Percentiles rank a stretch among this genome's conserved stretches.
These are phyloP conservation scores for Pythium monospermum DNA, from an alignment of 352 stramenopile species.

Conservation along the genomic window DNA sequence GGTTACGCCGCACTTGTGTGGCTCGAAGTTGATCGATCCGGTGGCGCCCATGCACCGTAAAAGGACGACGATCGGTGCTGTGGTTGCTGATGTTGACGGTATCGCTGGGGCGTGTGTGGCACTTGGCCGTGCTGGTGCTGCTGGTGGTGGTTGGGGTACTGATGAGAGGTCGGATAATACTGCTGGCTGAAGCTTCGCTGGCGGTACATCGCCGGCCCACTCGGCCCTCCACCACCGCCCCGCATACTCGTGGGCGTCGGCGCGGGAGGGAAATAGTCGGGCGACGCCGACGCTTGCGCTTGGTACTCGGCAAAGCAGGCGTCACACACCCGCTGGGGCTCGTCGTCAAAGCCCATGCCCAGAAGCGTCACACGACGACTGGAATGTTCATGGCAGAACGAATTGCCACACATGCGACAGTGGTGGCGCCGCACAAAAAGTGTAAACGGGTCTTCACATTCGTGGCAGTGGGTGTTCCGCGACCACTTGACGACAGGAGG, in stretches of 20 bases:
- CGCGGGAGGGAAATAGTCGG: conserved; percentile 21
- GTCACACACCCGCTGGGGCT: conserved; percentile 82
- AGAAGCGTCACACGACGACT: conserved; percentile 66
- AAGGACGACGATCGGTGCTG: too few relatives aligned
- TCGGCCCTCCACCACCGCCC: conserved; percentile 7
- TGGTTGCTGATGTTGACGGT: background rate
- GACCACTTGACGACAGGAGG: conserved; percentile 71
- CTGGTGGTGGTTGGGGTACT: conserved; percentile 5
- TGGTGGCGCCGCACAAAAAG: conserved; percentile 81
- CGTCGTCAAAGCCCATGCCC: conserved; percentile 77
- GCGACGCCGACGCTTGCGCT: conserved; percentile 17
- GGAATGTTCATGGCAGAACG: conserved; percentile 84
- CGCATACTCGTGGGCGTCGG: conserved; percentile 16
- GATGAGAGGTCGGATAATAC: conserved; percentile 18
- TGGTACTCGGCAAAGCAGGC: conserved; percentile 82
- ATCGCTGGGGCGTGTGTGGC: conserved; percentile 3
- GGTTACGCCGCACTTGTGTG: too few relatives aligned
- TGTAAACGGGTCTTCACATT: conserved; percentile 80
- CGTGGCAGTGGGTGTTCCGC: conserved; percentile 74
- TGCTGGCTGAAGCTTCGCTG: conserved; percentile 24
- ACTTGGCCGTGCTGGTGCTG: conserved; percentile 8
- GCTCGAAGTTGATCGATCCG: too few relatives aligned
- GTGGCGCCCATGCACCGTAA: too few relatives aligned
- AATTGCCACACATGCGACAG: conserved; percentile 85
- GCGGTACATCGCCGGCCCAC: conserved; percentile 14